Evolutionary conservation across 805 yeast species (phyloP), one percentile per base, ranked within the genome.

Genomic region (Hanseniaspora lachancei): DNA sequence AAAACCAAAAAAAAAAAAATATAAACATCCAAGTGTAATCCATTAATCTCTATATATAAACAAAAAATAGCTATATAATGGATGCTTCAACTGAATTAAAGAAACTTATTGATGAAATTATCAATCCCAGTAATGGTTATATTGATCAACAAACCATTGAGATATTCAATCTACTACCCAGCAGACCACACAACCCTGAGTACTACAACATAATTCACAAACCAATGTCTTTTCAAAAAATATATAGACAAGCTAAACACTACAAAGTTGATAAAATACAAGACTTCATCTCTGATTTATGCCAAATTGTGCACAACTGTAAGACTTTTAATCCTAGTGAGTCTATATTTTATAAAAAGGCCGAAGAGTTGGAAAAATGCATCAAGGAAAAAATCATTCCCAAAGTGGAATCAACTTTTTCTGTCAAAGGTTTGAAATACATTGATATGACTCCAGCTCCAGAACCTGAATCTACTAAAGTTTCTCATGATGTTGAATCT

Each of bases 301-400:
- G 84, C 0, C 95, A 86, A 67, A 84, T 91, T 53, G 78, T 87
- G 0, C 87, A 95, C 89, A 91, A 91, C 65, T 96, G 97, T 2
- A 78, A 86, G 58, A 78, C 82, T 48, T 91, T 83, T 68, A 91
- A 91, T 68, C 81, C 80, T 57, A 81, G 80, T 59, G 81, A 76
- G 15, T 79, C 89, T 0, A 72, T 72, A 18, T 83, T 85, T 54
- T 85, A 84, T 68, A 73, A 74, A 24, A 85, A 84, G 62, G 96
- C 82, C 0, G 50, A 36, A 9, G 42, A 38, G 6, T 23, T 53
- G 15, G 56, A 53, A 13, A 79, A 69, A 0, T 80, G 71, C 5
- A 57, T 73, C 18, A 79, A 74, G 41, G 71, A 69, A n/a, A 74
- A 64, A 48, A 64, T 71, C 32, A 66, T 53, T 24, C 56, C 56